Conservation (phyloP, 1,284 basidiomycete genomes). For the Vanrija humicola region DNA sequence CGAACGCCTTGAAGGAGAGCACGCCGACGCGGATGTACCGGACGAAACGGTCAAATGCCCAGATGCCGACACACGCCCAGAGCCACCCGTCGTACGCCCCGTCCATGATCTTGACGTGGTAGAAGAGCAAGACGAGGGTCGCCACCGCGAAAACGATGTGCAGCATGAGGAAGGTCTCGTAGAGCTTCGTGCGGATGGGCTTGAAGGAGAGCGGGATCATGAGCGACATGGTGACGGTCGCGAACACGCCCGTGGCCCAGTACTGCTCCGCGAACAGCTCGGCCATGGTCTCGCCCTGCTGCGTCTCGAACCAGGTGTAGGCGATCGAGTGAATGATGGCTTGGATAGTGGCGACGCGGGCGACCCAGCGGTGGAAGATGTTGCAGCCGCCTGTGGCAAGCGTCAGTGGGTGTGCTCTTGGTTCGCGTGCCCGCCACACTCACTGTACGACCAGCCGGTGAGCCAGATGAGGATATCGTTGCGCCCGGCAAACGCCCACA, state of each 20-base stretch:
- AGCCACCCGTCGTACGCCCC: conserved; percentile 21
- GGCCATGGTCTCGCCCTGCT: neutral
- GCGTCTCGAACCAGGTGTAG: conserved; percentile 12
- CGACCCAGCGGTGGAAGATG: conserved; percentile 31
- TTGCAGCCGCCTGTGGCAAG: conserved; percentile 6
- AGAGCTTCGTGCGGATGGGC: conserved; percentile 18
- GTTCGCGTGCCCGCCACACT: neutral
- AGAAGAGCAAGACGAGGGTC: conserved; percentile 21
- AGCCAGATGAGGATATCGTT: conserved; percentile 33
- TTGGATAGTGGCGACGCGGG: conserved; percentile 19
- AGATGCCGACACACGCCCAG: conserved; percentile 25
- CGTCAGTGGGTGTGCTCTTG: too few relatives aligned
- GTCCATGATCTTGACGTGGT: conserved; percentile 24
- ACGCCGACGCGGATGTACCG: conserved; percentile 16
- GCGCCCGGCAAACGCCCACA: conserved; percentile 24
- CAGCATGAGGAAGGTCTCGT: conserved; percentile 29
- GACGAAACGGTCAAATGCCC: conserved; percentile 11
- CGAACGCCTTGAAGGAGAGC: conserved; percentile 16
- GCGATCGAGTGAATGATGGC: conserved; percentile 23
- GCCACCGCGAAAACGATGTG: conserved; percentile 26
- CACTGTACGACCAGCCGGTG: conserved; percentile 33
- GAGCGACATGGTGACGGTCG: conserved; percentile 20
- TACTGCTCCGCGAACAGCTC: conserved; percentile 10
- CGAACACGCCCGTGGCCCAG: conserved; percentile 23
- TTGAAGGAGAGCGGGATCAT: conserved; percentile 20